Percentiles rank a stretch among this genome's conserved stretches.
Conservation (phyloP, 768 basidiomycete species). For the Botryobasidium botryosum region DNA sequence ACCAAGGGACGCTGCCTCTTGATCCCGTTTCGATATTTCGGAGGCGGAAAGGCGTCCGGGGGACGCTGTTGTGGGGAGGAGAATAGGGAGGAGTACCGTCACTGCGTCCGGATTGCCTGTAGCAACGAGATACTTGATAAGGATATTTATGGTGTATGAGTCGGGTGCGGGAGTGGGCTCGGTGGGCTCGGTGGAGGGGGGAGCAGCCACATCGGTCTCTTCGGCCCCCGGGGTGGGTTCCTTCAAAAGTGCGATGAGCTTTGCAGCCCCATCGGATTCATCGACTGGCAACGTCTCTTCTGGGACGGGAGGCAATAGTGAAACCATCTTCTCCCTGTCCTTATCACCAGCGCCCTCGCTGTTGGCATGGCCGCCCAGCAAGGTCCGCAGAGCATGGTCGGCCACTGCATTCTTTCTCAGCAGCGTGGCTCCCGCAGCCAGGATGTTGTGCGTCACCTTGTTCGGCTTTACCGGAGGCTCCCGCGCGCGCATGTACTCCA, state of each 20-base stretch:
- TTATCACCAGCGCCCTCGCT: conserved; percentile 2
- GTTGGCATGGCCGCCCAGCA: conserved; percentile 5
- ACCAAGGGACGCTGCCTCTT: too few species aligned
- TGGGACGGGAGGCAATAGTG: too few species aligned
- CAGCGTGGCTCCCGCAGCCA: conserved; percentile 38
- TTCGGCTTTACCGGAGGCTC: conserved; percentile 32
- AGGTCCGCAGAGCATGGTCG: conserved; percentile 20
- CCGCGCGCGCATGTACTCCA: conserved; percentile 36
- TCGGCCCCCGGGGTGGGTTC: conserved; percentile 6
- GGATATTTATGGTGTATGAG: conserved; percentile 32
- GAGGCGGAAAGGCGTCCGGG: conserved; percentile 19
- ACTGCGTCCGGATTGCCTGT: conserved; percentile 32
- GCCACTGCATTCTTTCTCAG: conserved; percentile 30
- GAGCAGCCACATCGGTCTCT: conserved; percentile 12
- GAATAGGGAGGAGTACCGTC: conserved; percentile 32
- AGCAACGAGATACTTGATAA: conserved; percentile 35
- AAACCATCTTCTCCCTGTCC: too few species aligned
- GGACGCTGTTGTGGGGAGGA: conserved; percentile 40
- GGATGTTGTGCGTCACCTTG: conserved; percentile 37
- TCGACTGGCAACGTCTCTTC: too few species aligned
- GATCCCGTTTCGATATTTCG: not conserved
- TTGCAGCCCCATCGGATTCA: too few species aligned
- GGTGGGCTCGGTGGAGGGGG: conserved; percentile 4
- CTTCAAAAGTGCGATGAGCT: too few species aligned
- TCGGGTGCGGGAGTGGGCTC: conserved; percentile 21